These are phyloP conservation scores for Fusarium sublunatum DNA, from an alignment of 2,329 filamentous ascomycete species.

Conservation along the genomic window DNA sequence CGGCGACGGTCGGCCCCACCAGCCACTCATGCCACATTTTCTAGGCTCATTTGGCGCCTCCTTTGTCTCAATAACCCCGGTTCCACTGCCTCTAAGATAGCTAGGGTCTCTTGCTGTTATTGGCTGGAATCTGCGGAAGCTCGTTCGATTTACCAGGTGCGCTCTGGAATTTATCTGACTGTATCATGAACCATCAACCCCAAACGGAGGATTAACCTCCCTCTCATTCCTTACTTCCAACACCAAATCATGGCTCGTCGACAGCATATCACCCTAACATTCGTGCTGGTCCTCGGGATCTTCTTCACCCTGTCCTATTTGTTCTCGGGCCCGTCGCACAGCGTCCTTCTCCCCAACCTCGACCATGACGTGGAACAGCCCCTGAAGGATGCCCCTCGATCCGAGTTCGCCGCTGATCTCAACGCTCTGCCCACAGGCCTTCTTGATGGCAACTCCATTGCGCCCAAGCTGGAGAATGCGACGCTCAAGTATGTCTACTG, in stretches of 20 bases:
- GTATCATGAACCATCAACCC: slow-evolving; percentile 39
- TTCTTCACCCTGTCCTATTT: slow-evolving; percentile 70
- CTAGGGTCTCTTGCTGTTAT: slow-evolving; percentile 31
- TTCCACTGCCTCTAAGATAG: slow-evolving; percentile 25
- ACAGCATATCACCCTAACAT: slow-evolving; percentile 63
- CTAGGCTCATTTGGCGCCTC: slow-evolving; percentile 4
- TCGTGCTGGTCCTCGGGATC: slow-evolving; percentile 65
- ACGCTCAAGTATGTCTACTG: slow-evolving; percentile 73
- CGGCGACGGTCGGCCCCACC: slow-evolving; percentile 41
- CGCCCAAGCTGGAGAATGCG: slow-evolving; percentile 84
- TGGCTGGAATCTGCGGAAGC: slow-evolving; percentile 28
- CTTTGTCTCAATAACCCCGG: slow-evolving; percentile 16
- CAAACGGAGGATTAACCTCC: slow-evolving; percentile 40
- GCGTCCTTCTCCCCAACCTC: slow-evolving; percentile 35
- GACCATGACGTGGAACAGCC: slow-evolving; percentile 38
- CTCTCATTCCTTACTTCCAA: slow-evolving; percentile 34
- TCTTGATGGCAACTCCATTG: slow-evolving; percentile 76
- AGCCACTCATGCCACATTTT: slow-evolving; percentile 34
- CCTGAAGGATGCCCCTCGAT: slow-evolving; percentile 43
- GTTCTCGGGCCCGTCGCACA: slow-evolving; percentile 60
- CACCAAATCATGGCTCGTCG: slow-evolving; percentile 61
- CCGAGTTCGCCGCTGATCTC: slow-evolving; percentile 55
- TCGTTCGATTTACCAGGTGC: slow-evolving; percentile 38
- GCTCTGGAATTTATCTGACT: slow-evolving; percentile 28
- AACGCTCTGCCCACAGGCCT: slow-evolving; percentile 59